phyloP scores from a whole-genome alignment of 2,329 filamentous ascomycete species.

The Microcyclospora pomicola region DNA sequence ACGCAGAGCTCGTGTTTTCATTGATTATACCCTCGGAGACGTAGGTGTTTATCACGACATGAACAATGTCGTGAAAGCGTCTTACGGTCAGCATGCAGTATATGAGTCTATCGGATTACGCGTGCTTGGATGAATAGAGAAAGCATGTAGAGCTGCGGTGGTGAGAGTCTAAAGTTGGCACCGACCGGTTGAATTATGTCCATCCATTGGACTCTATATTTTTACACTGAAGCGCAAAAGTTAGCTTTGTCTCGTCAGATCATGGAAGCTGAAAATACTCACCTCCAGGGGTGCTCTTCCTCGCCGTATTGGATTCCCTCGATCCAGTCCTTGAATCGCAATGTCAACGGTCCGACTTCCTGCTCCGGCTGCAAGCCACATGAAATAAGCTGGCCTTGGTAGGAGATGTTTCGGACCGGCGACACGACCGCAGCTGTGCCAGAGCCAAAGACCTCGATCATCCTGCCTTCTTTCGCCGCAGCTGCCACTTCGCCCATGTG shows the following conservation, averaged over 20 bases:
- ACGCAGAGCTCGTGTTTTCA: too few species aligned
- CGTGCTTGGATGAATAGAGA: too few species aligned
- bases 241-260: background rate
- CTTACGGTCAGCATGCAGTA: too few species aligned
- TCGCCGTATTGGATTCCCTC: constrained; percentile 92
- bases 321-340: constrained; percentile 91
- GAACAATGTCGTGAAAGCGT: too few species aligned
- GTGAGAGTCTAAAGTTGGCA: too few species aligned
- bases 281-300: constrained; percentile 78
- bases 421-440: constrained; percentile 91
- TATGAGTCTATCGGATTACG: too few species aligned
- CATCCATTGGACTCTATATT: too few species aligned
- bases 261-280: background rate
- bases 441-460: constrained; percentile 86
- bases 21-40: too few species aligned
- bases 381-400: constrained; percentile 66
- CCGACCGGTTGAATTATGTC: too few species aligned
- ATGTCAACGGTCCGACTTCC: constrained; percentile 77
- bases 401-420: constrained; percentile 78
- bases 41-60: too few species aligned
- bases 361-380: constrained; percentile 60
- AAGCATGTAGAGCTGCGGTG: too few species aligned
- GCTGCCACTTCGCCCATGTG: constrained; percentile 77
- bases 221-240: background rate
- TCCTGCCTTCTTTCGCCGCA: constrained; percentile 66